These are phyloP conservation scores for Diddensiella caesifluorescens DNA, from an alignment of 805 yeast genomes.

Conservation along the genomic window DNA sequence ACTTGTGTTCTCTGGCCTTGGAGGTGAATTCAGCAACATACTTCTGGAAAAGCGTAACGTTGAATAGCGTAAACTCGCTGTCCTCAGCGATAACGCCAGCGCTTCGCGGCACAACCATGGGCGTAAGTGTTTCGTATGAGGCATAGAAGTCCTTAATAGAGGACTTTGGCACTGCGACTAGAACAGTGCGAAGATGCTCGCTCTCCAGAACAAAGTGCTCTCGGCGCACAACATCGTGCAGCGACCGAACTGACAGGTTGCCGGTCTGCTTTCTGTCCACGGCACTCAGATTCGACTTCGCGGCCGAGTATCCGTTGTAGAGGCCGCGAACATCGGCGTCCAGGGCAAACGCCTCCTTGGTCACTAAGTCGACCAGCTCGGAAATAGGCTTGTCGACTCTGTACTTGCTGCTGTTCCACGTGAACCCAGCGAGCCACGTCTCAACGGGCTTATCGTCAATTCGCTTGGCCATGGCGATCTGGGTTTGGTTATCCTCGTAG, in stretches of 20 bases:
- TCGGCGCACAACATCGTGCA: constrained; percentile 82
- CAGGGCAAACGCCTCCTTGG: constrained; percentile 73
- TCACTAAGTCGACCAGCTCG: constrained; percentile 62
- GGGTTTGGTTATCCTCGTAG: constrained; percentile 38
- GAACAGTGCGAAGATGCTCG: constrained; percentile 79
- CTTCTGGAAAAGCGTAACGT: constrained; percentile 82
- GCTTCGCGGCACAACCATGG: constrained; percentile 88
- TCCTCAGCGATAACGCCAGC: constrained; percentile 69
- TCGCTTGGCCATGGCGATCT: constrained; percentile 44
- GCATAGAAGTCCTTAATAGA: constrained; percentile 55
- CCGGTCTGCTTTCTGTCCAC: constrained; percentile 93
- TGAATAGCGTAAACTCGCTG: constrained; percentile 64
- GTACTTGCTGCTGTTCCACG: constrained; percentile 85
- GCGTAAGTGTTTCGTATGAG: constrained; percentile 68
- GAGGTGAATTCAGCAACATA: constrained; percentile 61
- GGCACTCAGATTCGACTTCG: constrained; percentile 76
- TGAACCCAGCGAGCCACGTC: constrained; percentile 66
- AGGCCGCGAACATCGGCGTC: constrained; percentile 80
- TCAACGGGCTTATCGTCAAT: constrained; percentile 48
- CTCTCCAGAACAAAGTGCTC: constrained; percentile 79
- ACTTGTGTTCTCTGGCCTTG: constrained; percentile 76
- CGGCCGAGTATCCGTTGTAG: constrained; percentile 70
- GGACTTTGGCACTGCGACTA: constrained; percentile 80
- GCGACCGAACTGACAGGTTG: constrained; percentile 81
- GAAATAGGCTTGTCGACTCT: constrained; percentile 78